A percentile compares a stretch with the other conserved stretches of the same genome.
These are phyloP conservation scores for Sclerotinia subarctica DNA, from an alignment of 2,329 filamentous ascomycete genomes.

Conservation along the genomic window DNA sequence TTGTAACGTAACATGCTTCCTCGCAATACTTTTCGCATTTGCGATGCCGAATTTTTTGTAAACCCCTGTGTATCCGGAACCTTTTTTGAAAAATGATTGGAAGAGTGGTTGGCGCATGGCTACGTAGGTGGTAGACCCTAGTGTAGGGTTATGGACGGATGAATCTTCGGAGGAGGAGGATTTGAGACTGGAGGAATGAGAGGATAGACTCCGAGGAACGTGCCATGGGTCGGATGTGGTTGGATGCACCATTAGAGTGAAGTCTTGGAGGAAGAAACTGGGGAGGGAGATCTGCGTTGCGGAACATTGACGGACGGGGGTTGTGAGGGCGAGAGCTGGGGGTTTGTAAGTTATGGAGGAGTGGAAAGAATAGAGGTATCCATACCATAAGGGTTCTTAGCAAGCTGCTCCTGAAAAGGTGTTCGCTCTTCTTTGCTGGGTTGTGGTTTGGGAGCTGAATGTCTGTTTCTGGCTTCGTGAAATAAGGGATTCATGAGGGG, in stretches of 20 bases:
- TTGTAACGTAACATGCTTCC: constrained; percentile 18
- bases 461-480: constrained; percentile 39
- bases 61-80: background rate
- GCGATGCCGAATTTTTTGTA: background rate
- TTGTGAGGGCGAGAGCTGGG: constrained; percentile 54
- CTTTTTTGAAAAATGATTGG: background rate
- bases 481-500: constrained; percentile 47
- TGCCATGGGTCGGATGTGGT: constrained; percentile 53
- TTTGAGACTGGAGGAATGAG: background rate
- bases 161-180: background rate
- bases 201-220: constrained; percentile 46
- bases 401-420: constrained; percentile 54
- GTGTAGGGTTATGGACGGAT: background rate
- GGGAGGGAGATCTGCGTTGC: constrained; percentile 52
- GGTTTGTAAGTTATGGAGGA: background rate
- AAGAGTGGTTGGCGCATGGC: constrained; percentile 18
- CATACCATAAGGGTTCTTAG: constrained; percentile 57
- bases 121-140: constrained; percentile 23
- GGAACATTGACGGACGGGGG: constrained; percentile 55
- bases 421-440: constrained; percentile 43
- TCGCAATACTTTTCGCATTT: background rate
- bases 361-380: background rate
- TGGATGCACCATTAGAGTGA: constrained; percentile 56
- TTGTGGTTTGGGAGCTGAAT: constrained; percentile 30
- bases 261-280: constrained; percentile 59